Base-by-base conservation (phyloP, 2,329 filamentous ascomycete genomes). In the Hawksworthiomyces lignivorus region DNA sequence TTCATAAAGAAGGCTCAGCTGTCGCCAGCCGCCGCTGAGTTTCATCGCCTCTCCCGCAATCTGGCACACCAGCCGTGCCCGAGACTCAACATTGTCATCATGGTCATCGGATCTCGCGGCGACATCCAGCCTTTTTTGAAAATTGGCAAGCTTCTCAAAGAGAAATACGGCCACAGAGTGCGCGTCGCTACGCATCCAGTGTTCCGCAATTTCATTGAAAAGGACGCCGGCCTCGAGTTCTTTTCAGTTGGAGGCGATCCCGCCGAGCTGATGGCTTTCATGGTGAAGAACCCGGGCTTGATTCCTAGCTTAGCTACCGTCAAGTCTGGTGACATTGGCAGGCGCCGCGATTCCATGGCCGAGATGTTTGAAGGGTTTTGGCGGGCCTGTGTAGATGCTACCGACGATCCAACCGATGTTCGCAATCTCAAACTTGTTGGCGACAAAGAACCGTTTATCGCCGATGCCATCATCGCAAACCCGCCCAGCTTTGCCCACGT, bases 351-450 rank as follows among this genome's bases (percentile, higher is more conserved):
- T 5, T 73, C 77, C 36, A 89, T 90, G 82, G 82, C 75, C 3
- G 80, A 84, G 47, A 90, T 90, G 82, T 87, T 90, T 54, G 72
- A 86, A 46, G 85, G 85, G 0, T 88, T 87, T 62, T 90, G 86
- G 84, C 66, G 82, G 21, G 80, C 84, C 1, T 90, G 85, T 53
- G 77, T 86, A 52, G 82, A 85, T 50, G 72, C 79, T 4, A 84
- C 79, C 0, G 83, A 87, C 48, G 79, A 84, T 49, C 77, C 81
- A 53, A 73, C 67, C 18, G 77, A 85, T 53, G 54, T 62, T 2
- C 62, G 67, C 11, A 84, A 82, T 50, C 53, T 74, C 22, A 80
- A 77, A 55, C 77, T 83, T 73, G 77, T 84, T 73, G 76, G 73
- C 1, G 59, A 69, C 7, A 77, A 72, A 48, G 56, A 68, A 14